These are phyloP conservation scores for Rosa persica DNA, from an alignment of 306 rosid genomes.

Conservation along the genomic window DNA sequence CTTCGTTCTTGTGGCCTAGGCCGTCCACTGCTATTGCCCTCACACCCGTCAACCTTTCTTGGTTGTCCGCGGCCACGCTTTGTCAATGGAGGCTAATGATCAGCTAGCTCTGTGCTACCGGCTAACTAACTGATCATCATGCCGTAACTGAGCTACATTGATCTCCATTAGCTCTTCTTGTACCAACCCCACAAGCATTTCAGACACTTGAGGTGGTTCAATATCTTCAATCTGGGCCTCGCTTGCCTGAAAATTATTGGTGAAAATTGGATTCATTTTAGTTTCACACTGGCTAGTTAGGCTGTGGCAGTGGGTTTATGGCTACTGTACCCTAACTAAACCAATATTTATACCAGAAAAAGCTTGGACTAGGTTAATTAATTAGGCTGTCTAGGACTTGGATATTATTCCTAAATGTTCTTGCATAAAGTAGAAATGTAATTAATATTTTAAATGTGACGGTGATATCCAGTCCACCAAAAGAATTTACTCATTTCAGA, in stretches of 20 bases:
- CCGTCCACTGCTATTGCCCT: not conserved
- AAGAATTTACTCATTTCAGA: not conserved
- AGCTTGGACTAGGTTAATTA: not conserved
- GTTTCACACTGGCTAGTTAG: not conserved
- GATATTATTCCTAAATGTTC: not conserved
- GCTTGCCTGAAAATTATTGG: not conserved
- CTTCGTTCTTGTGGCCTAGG: not conserved
- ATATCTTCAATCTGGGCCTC: not conserved
- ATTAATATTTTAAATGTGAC: not conserved
- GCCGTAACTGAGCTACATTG: not conserved
- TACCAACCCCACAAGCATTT: too few relatives aligned
- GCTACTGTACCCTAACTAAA: not conserved
- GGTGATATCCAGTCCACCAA: not conserved
- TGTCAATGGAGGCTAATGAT: not conserved
- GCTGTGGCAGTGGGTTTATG: not conserved
- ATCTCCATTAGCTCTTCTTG: not conserved
- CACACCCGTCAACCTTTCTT: not conserved
- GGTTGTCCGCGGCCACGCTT: not conserved
- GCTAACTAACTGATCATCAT: not conserved
- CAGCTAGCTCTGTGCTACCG: not conserved
- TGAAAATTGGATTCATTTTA: not conserved
- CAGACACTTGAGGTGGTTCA: not conserved
- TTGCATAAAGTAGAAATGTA: not conserved
- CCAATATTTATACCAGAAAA: not conserved
- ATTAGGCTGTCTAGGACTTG: not conserved